These are phyloP conservation scores for Sporothrix variecibatus DNA, from an alignment of 2,329 filamentous ascomycete species.

Conservation along the genomic window DNA sequence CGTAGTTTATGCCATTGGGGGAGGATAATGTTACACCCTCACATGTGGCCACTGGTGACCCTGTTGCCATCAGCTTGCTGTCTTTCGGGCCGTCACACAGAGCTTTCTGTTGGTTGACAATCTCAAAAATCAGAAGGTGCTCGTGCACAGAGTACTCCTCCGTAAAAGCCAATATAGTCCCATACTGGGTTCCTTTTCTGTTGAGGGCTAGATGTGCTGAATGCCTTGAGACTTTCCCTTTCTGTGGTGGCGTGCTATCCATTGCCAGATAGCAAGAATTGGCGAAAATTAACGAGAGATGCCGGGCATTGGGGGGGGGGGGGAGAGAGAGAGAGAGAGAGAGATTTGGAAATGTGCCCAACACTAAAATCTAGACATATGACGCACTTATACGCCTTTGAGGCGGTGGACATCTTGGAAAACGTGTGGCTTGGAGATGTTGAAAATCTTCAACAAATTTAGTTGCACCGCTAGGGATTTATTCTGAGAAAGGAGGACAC, in stretches of 20 bases:
- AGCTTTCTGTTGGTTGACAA: conserved; percentile 8
- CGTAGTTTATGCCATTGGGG: neutral
- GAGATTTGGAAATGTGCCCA: neutral
- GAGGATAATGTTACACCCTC: conserved; percentile 14
- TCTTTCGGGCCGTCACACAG: conserved; percentile 11
- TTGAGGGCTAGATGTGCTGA: too few relatives aligned
- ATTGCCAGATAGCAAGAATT: neutral
- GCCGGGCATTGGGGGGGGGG: too few relatives aligned
- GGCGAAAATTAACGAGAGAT: neutral
- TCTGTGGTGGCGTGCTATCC: neutral
- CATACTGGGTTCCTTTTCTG: too few relatives aligned
- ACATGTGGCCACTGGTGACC: conserved; percentile 23
- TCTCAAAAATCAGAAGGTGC: neutral
- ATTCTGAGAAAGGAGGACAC: neutral
- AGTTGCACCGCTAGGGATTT: neutral
- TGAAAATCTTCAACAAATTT: neutral
- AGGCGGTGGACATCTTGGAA: neutral
- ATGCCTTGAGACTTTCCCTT: too few relatives aligned
- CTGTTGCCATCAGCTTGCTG: conserved; percentile 4
- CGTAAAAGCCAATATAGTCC: neutral
- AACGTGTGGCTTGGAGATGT: conserved; percentile 3
- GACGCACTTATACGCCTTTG: neutral
- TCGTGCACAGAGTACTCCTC: neutral
- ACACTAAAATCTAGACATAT: neutral
- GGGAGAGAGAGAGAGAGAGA: neutral